A percentile compares a stretch with the other conserved stretches of the same genome.
Evolutionary conservation across 2,329 filamentous ascomycete genomes (phyloP).

Genomic region (Arthrobotrys musiformis): DNA sequence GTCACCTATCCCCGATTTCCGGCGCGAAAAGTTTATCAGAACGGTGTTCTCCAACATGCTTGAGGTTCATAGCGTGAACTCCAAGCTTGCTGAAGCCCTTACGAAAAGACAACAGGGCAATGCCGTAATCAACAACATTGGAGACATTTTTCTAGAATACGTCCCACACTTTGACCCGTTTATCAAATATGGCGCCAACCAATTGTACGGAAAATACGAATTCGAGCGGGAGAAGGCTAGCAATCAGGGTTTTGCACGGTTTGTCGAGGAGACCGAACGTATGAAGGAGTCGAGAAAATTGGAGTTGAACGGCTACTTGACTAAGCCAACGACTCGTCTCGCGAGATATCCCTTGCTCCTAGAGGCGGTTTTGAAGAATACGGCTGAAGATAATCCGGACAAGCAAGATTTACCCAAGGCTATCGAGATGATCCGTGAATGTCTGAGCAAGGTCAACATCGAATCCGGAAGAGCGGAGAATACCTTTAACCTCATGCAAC

Average conservation of each 20-base stretch:
- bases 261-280: constrained; percentile 95
- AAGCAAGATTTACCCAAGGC: constrained; percentile 92
- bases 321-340: constrained; percentile 94
- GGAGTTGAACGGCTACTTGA: constrained; percentile 96
- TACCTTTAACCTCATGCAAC: constrained; percentile 90
- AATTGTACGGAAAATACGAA: constrained; percentile 95
- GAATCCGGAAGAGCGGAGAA: constrained; percentile 98
- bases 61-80: constrained; percentile 93
- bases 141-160: constrained; percentile 92
- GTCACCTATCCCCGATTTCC: constrained; percentile 88
- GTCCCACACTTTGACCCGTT: constrained; percentile 95
- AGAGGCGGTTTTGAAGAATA: constrained; percentile 91
- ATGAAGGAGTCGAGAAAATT: constrained; percentile 96
- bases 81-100: constrained; percentile 84
- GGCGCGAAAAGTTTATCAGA: constrained; percentile 88
- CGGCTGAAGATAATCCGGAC: constrained; percentile 86
- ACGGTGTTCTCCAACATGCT: constrained; percentile 96
- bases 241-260: constrained; percentile 85
- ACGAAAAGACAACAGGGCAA: constrained; percentile 90
- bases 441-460: constrained; percentile 86
- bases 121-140: constrained; percentile 86
- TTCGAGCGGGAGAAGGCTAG: constrained; percentile 94
- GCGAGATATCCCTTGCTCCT: constrained; percentile 92
- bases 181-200: constrained; percentile 93
- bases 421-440: constrained; percentile 83